phyloP scores from a whole-genome alignment of 495 filamentous ascomycete species.

The Talaromyces ruber region DNA sequence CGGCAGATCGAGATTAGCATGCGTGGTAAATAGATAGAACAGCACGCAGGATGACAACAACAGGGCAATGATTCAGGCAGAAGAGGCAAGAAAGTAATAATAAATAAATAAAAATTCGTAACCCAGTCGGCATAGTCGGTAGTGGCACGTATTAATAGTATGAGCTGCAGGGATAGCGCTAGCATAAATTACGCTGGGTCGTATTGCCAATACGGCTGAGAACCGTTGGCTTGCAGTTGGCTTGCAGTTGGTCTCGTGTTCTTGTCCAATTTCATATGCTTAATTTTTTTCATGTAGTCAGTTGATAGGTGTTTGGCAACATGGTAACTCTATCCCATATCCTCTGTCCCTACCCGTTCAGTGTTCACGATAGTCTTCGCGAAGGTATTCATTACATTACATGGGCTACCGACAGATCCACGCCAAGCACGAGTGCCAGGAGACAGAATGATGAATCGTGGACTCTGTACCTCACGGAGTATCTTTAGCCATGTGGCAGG shows the following conservation, averaged over 20 bases:
- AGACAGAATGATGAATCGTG: too few species aligned
- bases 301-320: not conserved
- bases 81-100: not conserved
- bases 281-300: not conserved
- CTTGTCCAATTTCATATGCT: not conserved
- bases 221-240: conserved; percentile 9
- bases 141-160: conserved; percentile 1
- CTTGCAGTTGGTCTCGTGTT: not conserved
- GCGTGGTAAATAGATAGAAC: not conserved
- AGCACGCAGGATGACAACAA: too few species aligned
- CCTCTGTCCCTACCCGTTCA: too few species aligned
- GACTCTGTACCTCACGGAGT: too few species aligned
- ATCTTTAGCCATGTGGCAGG: not conserved
- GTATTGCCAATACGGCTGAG: not conserved
- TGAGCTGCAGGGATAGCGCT: not conserved
- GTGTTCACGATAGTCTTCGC: too few species aligned
- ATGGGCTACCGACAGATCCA: too few species aligned
- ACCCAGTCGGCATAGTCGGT: not conserved
- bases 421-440: not conserved
- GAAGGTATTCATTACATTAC: too few species aligned
- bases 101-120: conserved; percentile 1
- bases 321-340: not conserved
- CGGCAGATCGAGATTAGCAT: not conserved
- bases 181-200: not conserved
- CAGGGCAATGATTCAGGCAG: too few species aligned